Base-by-base conservation (phyloP, 176 grass and related monocot genomes). In the Triticum urartu region DNA sequence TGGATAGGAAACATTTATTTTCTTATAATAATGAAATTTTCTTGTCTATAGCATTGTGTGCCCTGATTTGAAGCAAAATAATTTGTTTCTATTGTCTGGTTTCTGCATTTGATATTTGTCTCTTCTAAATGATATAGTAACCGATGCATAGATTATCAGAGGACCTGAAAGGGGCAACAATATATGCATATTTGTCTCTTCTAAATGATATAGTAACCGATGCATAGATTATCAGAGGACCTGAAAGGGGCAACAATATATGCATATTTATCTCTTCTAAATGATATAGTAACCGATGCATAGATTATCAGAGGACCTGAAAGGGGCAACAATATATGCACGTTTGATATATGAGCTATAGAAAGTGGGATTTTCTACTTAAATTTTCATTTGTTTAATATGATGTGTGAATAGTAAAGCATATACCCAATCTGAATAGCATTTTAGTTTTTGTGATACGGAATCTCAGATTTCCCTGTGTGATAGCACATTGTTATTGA, bases 401-500 rank as follows among this genome's bases (percentile, higher is more conserved):
- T 77, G 33, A 63, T 62, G 5, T n/a, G 11, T 25, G 10, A 11
- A 14, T 62, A 30, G 4, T 76, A 75, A 79, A 64, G 35, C 15
- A 30, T 63, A 30, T 72, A 45, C 25, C 15, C 50, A 56, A 72
- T 38, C 25, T 35, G 20, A 20, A 81, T 43, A 20, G 3, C 32
- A 33, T 59, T 80, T 35, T n/a, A 7, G n/a, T 33, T 60, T 40
- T 75, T 75, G 59, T 73, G n/a, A 42, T 79, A 33, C 3, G 17
- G 26, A 5, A 56, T 77, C 25, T 64, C 30, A 3, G 10, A 68
- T 75, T 39, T 81, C 30, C 45, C 28, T 89, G 79, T 80, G 47
- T 91, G 54, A 96, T 42, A 86, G 30, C 58, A 78, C 72, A 14
- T 70, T 30, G 40, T 25, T 88, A 86, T 88, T 79, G 75, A 42